These are phyloP conservation scores for Trichoderma semiorbis DNA, from an alignment of 2,329 filamentous ascomycete genomes.

Conservation along the genomic window DNA sequence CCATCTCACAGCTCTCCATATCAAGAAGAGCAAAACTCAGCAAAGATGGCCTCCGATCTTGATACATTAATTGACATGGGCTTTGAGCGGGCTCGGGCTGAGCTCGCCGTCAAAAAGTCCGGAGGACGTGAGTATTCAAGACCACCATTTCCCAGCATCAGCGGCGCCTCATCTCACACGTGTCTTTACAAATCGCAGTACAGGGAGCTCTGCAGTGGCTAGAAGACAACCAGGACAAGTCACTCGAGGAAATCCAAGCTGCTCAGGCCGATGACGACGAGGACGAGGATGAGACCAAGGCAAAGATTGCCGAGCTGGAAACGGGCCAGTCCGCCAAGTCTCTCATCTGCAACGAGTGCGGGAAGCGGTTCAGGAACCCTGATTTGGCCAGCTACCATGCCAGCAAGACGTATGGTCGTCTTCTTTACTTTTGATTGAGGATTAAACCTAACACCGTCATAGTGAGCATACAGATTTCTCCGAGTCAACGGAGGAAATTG, in stretches of 20 bases:
- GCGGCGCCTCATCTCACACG: constrained; percentile 5
- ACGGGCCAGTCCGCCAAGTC: constrained; percentile 71
- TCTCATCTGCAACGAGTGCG: constrained; percentile 90
- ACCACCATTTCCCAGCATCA: not conserved
- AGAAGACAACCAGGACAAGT: constrained; percentile 83
- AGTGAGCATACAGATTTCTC: constrained; percentile 86
- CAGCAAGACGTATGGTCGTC: constrained; percentile 64
- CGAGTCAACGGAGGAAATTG: constrained; percentile 89
- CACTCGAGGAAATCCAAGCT: constrained; percentile 73
- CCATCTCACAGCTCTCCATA: not conserved
- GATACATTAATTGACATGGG: constrained; percentile 65
- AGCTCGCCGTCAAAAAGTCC: constrained; percentile 79
- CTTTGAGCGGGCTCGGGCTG: constrained; percentile 78
- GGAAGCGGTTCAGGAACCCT: constrained; percentile 81
- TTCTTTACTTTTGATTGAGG: not conserved
- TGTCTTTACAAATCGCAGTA: constrained; percentile 49
- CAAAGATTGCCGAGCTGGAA: constrained; percentile 63
- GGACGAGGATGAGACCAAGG: constrained; percentile 47
- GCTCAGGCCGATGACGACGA: constrained; percentile 50
- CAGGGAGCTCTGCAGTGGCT: constrained; percentile 93
- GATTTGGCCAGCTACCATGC: constrained; percentile 87
- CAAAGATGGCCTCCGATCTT: constrained; percentile 52
- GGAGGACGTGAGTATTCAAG: constrained; percentile 63
- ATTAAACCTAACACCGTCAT: not conserved
- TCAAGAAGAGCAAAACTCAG: not conserved